Evolutionary conservation across 495 filamentous ascomycete genomes (phyloP).

Genomic region (Penicillium chermesinum): DNA sequence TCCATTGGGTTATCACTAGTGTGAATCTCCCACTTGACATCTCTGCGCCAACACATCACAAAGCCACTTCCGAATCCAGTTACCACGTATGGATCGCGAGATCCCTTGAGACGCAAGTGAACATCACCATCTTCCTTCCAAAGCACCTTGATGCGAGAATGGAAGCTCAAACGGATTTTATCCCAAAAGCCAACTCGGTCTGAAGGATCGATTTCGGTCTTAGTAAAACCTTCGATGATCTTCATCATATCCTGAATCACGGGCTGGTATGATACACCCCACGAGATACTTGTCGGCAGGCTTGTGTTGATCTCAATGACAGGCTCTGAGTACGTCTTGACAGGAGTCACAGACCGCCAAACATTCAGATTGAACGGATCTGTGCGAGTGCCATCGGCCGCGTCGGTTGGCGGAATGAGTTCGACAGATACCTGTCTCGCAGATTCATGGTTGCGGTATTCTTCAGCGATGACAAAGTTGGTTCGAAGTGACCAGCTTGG

Average conservation of each 20-base stretch:
- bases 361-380: slow-evolving; percentile 73
- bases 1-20: slow-evolving; percentile 77
- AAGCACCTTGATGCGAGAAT: slow-evolving; percentile 80
- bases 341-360: slow-evolving; percentile 84
- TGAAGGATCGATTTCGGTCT: slow-evolving; percentile 87
- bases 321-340: slow-evolving; percentile 96
- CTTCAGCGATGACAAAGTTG: slow-evolving; percentile 95
- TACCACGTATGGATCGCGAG: slow-evolving; percentile 88
- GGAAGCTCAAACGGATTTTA: slow-evolving; percentile 91
- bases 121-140: slow-evolving; percentile 97
- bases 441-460: slow-evolving; percentile 73
- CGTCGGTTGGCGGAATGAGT: slow-evolving; percentile 68
- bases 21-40: slow-evolving; percentile 81
- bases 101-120: slow-evolving; percentile 85
- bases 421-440: slow-evolving; percentile 76
- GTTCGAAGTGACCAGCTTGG: slow-evolving; percentile 78
- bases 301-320: slow-evolving; percentile 86
- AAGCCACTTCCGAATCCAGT: slow-evolving; percentile 92
- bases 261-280: slow-evolving; percentile 95
- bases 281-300: slow-evolving; percentile 86
- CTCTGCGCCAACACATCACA: slow-evolving; percentile 94
- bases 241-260: slow-evolving; percentile 99
- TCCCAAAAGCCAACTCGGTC: slow-evolving; percentile 98
- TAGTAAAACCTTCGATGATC: slow-evolving; percentile 95
- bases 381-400: slow-evolving; percentile 32